These are phyloP conservation scores for Rubia yunnanensis DNA, from an alignment of 257 asterid species.

Conservation along the genomic window DNA sequence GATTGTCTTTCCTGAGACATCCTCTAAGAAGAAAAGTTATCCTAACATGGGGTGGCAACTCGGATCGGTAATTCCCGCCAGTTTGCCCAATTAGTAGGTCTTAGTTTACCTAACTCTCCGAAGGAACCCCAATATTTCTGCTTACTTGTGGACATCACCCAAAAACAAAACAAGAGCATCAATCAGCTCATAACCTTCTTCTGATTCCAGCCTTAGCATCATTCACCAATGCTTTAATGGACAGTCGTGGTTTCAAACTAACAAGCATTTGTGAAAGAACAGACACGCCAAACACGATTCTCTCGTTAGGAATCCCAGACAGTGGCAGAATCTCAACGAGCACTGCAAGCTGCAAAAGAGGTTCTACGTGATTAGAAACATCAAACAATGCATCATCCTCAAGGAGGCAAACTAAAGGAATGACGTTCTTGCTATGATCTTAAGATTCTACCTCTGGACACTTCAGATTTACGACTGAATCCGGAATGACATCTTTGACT, in stretches of 20 bases:
- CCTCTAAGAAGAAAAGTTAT: too few relatives aligned
- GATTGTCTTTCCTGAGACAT: too few relatives aligned
- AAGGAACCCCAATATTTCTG: not conserved
- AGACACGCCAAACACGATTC: conserved; percentile 34
- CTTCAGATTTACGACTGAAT: conserved; percentile 35
- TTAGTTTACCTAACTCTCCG: too few relatives aligned
- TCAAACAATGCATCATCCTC: not conserved
- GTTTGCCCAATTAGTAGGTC: too few relatives aligned
- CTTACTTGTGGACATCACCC: conserved; percentile 1
- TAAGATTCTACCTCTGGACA: conserved; percentile 31
- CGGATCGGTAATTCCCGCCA: too few relatives aligned
- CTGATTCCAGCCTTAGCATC: conserved; percentile 18
- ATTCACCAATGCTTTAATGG: conserved; percentile 27
- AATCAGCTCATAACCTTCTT: conserved; percentile 10
- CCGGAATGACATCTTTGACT: conserved; percentile 31
- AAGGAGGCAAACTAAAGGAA: not conserved
- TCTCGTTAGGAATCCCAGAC: conserved; percentile 27
- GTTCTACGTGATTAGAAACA: conserved; percentile 6
- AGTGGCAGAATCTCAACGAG: conserved; percentile 41
- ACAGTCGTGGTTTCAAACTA: conserved; percentile 31
- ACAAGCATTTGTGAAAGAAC: conserved; percentile 35
- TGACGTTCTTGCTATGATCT: not conserved
- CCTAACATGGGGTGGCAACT: too few relatives aligned
- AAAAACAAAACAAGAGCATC: not conserved
- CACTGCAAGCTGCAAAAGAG: conserved; percentile 28